phyloP scores from a whole-genome alignment of 2,329 filamentous ascomycete genomes.

The Alternaria metachromatica region DNA sequence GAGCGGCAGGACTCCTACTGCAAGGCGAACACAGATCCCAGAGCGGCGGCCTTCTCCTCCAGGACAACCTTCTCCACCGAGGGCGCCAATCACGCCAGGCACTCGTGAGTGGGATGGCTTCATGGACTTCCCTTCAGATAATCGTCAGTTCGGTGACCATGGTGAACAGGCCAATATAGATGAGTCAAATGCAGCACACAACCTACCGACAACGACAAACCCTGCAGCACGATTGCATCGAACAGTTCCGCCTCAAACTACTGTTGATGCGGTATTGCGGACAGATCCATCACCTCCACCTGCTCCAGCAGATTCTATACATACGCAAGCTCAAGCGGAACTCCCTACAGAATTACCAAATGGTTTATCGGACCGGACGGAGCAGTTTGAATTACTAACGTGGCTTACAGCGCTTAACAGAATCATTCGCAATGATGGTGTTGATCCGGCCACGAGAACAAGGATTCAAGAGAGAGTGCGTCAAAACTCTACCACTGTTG shows the following conservation, averaged over 20 bases:
- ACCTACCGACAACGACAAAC: neutral
- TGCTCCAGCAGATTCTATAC: neutral
- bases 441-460: conserved; percentile 8
- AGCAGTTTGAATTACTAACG: conserved; percentile 1
- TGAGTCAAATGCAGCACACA: neutral
- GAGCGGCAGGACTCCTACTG: neutral
- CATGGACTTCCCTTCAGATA: conserved; percentile 10
- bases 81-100: conserved; percentile 6
- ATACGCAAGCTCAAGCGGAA: neutral
- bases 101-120: conserved; percentile 10
- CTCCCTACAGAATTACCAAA: neutral
- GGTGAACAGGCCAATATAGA: neutral
- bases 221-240: neutral
- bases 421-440: conserved; percentile 6
- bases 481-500: neutral
- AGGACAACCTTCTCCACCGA: neutral
- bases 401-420: conserved; percentile 19
- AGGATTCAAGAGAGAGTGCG: conserved; percentile 6
- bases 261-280: neutral
- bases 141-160: neutral
- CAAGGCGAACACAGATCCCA: neutral
- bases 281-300: neutral
- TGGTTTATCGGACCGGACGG: neutral
- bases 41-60: neutral
- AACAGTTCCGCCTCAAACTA: neutral